phyloP scores from a whole-genome alignment of 257 asterid genomes.

The Penstemon eatonii region DNA sequence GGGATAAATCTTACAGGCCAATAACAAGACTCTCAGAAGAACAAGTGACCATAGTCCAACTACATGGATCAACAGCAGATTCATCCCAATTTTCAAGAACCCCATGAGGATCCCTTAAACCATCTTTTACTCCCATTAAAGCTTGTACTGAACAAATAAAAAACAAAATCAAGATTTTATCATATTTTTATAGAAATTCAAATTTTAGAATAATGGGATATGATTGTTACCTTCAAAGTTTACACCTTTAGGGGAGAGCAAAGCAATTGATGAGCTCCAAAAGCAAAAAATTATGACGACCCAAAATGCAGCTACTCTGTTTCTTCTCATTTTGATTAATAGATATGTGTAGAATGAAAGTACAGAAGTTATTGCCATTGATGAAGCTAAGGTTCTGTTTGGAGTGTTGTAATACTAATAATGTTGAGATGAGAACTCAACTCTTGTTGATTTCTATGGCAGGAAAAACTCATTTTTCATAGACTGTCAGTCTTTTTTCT shows the following conservation, averaged over 20 bases:
- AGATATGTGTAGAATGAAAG: slow-evolving; percentile 21
- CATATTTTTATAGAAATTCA: neutral
- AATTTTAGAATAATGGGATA: neutral
- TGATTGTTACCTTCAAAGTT: slow-evolving; percentile 85
- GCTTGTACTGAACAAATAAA: slow-evolving; percentile 72
- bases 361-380: slow-evolving; percentile 17
- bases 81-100: slow-evolving; percentile 98
- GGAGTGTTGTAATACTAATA: slow-evolving; percentile 15
- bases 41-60: slow-evolving; percentile 99
- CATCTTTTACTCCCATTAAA: slow-evolving; percentile 73
- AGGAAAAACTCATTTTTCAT: slow-evolving; percentile 36
- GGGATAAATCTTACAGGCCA: slow-evolving; percentile 73
- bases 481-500: slow-evolving; percentile 30
- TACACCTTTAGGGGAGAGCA: slow-evolving; percentile 94
- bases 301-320: slow-evolving; percentile 36
- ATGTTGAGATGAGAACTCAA: slow-evolving; percentile 33
- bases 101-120: slow-evolving; percentile 83
- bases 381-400: slow-evolving; percentile 26
- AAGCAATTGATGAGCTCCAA: slow-evolving; percentile 48
- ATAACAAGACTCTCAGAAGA: slow-evolving; percentile 76
- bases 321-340: slow-evolving; percentile 40
- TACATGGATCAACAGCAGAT: slow-evolving; percentile 96
- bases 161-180: neutral
- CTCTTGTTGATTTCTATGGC: slow-evolving; percentile 42
- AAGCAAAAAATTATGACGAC: slow-evolving; percentile 37